Conservation (phyloP, 129 eudicot species). For the Kitagawia praeruptora region DNA sequence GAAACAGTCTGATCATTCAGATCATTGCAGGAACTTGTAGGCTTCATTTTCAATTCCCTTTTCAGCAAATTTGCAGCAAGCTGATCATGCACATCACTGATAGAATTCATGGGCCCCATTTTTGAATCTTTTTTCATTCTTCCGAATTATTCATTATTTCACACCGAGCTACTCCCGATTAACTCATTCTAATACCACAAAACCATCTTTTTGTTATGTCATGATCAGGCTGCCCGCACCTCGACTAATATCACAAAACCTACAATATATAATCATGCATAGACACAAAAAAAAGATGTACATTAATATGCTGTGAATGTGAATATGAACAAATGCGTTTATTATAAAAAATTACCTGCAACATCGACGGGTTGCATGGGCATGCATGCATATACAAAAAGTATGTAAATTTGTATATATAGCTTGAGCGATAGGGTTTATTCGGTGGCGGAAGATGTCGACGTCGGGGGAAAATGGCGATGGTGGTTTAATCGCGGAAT, state of each 20-base stretch:
- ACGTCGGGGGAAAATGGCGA: background rate
- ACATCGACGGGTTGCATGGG: background rate
- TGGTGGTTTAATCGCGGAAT: conserved; percentile 4
- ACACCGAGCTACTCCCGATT: background rate
- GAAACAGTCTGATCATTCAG: background rate
- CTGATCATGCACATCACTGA: background rate
- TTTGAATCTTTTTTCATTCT: background rate
- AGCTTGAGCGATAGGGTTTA: background rate
- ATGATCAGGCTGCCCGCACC: no score
- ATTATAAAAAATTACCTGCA: background rate
- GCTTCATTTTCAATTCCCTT: background rate
- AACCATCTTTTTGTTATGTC: no score
- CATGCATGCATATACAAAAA: background rate
- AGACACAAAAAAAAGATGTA: background rate
- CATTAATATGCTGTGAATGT: background rate
- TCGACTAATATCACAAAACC: background rate
- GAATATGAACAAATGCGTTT: background rate
- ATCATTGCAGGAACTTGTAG: background rate
- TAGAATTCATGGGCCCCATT: background rate
- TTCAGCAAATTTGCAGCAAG: background rate
- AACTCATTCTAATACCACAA: conserved; percentile 2
- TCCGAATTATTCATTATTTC: background rate
- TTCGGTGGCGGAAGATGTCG: background rate
- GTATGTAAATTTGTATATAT: background rate
- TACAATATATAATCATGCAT: background rate